These are phyloP conservation scores for Picochlorum costavermella DNA, from an alignment of 139 green algal genomes.

Conservation along the genomic window DNA sequence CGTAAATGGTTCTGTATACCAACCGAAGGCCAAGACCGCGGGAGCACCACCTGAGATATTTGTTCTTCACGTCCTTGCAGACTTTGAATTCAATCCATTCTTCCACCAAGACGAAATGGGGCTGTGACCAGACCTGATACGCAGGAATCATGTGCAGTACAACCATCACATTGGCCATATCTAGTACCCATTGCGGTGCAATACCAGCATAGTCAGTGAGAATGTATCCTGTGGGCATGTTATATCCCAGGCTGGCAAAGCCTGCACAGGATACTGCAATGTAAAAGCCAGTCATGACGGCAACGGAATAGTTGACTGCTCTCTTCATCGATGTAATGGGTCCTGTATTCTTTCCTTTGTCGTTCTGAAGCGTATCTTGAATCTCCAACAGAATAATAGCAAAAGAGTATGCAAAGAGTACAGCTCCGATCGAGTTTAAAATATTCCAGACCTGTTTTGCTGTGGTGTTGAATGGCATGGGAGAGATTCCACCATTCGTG, in stretches of 20 bases:
- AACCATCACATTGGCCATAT: slow-evolving; percentile 37
- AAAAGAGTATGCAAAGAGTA: slow-evolving; percentile 25
- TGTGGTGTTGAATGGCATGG: background rate
- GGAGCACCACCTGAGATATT: background rate
- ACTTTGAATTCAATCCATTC: background rate
- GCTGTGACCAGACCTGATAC: slow-evolving; percentile 28
- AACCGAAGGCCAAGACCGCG: background rate
- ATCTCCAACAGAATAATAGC: slow-evolving; percentile 27
- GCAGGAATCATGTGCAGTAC: slow-evolving; percentile 21
- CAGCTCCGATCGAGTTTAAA: slow-evolving; percentile 16
- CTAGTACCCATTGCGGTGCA: slow-evolving; percentile 27
- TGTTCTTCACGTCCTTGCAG: background rate
- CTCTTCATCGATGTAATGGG: slow-evolving; percentile 13
- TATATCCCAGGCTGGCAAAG: slow-evolving; percentile 26
- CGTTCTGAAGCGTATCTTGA: slow-evolving; percentile 23
- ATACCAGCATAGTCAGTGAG: slow-evolving; percentile 15
- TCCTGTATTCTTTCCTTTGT: background rate
- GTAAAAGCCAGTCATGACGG: slow-evolving; percentile 25
- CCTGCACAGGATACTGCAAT: slow-evolving; percentile 19
- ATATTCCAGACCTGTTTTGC: slow-evolving; percentile 15
- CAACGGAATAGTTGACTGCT: slow-evolving; percentile 13
- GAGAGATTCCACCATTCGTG: slow-evolving; percentile 8
- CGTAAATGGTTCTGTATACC: slow-evolving; percentile 15
- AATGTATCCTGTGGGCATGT: slow-evolving; percentile 16
- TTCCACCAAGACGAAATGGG: slow-evolving; percentile 10